Evolutionary conservation across 306 rosid species (phyloP).

Genomic region (Alnus rubra): DNA sequence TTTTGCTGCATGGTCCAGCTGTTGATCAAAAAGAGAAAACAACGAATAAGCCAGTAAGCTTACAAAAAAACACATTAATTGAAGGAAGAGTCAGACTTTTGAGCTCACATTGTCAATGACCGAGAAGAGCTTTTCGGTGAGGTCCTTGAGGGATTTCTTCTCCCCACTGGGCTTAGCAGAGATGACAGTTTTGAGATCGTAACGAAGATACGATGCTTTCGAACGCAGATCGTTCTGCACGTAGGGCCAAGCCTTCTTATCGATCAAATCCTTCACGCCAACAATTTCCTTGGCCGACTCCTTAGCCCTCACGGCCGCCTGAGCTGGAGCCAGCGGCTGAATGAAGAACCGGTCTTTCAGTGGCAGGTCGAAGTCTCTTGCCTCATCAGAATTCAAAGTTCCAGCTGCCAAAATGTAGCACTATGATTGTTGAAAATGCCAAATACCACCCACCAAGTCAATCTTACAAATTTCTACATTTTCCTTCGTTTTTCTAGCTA

Average conservation of each 20-base stretch:
- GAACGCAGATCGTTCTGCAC: slow-evolving; percentile 90
- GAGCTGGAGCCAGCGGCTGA: slow-evolving; percentile 63
- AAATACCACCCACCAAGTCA: neutral
- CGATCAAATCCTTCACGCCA: slow-evolving; percentile 67
- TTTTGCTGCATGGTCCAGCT: slow-evolving; percentile 96
- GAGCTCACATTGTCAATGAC: slow-evolving; percentile 69
- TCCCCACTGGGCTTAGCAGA: slow-evolving; percentile 72
- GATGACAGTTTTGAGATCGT: slow-evolving; percentile 78
- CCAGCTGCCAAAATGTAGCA: slow-evolving; percentile 64
- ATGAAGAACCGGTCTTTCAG: slow-evolving; percentile 78
- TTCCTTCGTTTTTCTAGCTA: neutral
- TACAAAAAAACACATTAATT: neutral
- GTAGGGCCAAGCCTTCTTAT: slow-evolving; percentile 95
- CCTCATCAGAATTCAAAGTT: slow-evolving; percentile 77
- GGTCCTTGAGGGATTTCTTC: slow-evolving; percentile 76
- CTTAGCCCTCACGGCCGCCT: slow-evolving; percentile 81
- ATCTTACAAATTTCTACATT: neutral
- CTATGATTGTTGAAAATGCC: neutral
- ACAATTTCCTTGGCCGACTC: slow-evolving; percentile 90
- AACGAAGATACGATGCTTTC: slow-evolving; percentile 70
- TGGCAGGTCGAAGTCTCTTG: slow-evolving; percentile 81
- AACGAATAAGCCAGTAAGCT: neutral
- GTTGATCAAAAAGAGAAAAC: slow-evolving; percentile 10
- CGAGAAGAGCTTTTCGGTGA: slow-evolving; percentile 80
- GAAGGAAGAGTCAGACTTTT: neutral